Conservation (phyloP, 306 rosid genomes). For the Fragaria iinumae region DNA sequence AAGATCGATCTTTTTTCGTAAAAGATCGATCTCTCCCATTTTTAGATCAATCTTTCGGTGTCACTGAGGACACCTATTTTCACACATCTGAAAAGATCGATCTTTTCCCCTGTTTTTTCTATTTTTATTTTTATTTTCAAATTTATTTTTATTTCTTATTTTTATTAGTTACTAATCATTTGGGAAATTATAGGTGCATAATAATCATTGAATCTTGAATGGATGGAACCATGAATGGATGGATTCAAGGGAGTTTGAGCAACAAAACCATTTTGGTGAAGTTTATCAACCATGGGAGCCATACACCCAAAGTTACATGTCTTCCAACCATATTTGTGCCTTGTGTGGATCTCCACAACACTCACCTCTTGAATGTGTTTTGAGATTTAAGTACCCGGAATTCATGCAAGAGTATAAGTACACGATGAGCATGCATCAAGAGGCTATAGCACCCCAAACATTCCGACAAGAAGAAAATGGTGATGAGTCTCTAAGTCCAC, state of each 20-base stretch:
- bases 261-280: background rate
- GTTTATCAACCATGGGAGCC: background rate
- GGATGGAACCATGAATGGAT: too few relatives aligned
- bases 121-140: too few relatives aligned
- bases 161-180: too few relatives aligned
- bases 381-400: background rate
- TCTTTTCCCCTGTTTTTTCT: too few relatives aligned
- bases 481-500: background rate
- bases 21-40: background rate
- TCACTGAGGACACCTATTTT: too few relatives aligned
- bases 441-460: background rate
- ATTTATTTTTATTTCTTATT: background rate
- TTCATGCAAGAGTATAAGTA: background rate
- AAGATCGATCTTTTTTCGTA: too few relatives aligned
- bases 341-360: background rate
- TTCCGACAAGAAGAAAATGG: background rate
- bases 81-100: too few relatives aligned
- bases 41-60: too few relatives aligned
- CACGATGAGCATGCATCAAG: background rate
- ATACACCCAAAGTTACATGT: background rate
- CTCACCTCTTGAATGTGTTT: background rate
- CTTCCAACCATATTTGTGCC: background rate
- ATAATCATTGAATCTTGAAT: too few relatives aligned
- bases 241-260: background rate
- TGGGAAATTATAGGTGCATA: too few relatives aligned